A percentile compares a stretch with the other conserved stretches of the same genome.
These are phyloP conservation scores for Stropharia rugosoannulata DNA, from an alignment of 768 basidiomycete species.

Conservation along the genomic window DNA sequence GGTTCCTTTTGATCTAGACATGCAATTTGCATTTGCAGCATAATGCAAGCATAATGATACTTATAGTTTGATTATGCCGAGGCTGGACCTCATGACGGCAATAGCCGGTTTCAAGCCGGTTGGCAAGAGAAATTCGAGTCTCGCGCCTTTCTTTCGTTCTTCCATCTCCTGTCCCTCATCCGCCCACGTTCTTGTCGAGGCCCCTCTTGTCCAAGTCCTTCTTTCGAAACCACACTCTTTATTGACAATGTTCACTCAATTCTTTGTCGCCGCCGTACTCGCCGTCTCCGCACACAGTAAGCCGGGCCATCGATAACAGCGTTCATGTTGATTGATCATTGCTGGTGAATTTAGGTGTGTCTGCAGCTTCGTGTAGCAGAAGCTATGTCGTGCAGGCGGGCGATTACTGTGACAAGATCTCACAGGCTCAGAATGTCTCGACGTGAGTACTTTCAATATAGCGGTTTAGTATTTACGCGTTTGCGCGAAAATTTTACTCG, in stretches of 20 bases:
- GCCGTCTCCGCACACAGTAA: conserved; percentile 18
- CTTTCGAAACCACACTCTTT: conserved; percentile 19
- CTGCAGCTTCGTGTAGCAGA: conserved; percentile 40
- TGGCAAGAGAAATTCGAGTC: conserved; percentile 2
- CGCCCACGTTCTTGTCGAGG: not conserved
- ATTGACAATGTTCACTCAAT: conserved; percentile 20
- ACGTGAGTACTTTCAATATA: conserved; percentile 29
- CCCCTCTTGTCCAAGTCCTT: conserved; percentile 8
- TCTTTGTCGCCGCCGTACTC: conserved; percentile 17
- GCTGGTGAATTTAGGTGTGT: conserved; percentile 10
- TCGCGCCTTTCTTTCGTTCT: not conserved
- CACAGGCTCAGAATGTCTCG: conserved; percentile 42
- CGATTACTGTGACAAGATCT: conserved; percentile 60
- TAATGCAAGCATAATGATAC: too few species aligned
- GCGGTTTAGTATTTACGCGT: not conserved
- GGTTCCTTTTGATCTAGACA: too few species aligned
- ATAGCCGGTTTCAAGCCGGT: conserved; percentile 15
- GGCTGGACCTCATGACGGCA: conserved; percentile 1
- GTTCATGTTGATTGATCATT: not conserved
- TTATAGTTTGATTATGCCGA: too few species aligned
- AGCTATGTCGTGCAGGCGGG: conserved; percentile 48
- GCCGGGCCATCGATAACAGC: not conserved
- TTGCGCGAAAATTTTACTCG: not conserved
- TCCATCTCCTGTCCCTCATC: conserved; percentile 6
- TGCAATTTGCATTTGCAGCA: too few species aligned